Percentiles rank a stretch among this genome's conserved stretches.
Conservation (phyloP, 1,284 basidiomycete species). For the Schizopora paradoxa region DNA sequence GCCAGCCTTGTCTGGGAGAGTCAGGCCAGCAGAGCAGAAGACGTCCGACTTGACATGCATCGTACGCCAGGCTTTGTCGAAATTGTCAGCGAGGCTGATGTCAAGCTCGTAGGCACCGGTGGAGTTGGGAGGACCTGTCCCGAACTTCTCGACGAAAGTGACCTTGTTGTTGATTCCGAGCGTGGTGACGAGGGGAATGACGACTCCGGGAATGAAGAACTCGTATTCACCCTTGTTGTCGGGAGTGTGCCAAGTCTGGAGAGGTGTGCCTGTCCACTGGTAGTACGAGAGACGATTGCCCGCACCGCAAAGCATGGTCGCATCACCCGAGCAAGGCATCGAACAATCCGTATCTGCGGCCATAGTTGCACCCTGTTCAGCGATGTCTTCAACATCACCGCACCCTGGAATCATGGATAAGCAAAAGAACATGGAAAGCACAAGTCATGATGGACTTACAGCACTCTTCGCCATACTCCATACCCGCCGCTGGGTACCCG, state of each 20-base stretch:
- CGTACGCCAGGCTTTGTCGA: constrained; percentile 55
- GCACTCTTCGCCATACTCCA: constrained; percentile 40
- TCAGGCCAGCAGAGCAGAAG: constrained; percentile 68
- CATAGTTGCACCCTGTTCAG: constrained; percentile 34
- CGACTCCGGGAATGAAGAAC: constrained; percentile 58
- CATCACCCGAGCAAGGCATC: constrained; percentile 61
- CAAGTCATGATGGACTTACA: constrained; percentile 8
- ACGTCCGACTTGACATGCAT: constrained; percentile 73
- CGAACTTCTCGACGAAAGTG: constrained; percentile 65
- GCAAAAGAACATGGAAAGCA: background rate
- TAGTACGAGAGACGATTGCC: constrained; percentile 42
- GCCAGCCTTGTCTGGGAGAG: constrained; percentile 66
- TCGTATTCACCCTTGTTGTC: constrained; percentile 60
- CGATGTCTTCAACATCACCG: constrained; percentile 55
- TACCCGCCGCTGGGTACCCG: constrained; percentile 60
- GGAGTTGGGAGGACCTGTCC: constrained; percentile 53
- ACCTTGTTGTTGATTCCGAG: constrained; percentile 75
- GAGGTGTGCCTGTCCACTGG: constrained; percentile 50
- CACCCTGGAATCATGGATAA: constrained; percentile 50
- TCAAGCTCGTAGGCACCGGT: constrained; percentile 77
- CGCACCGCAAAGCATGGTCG: constrained; percentile 58
- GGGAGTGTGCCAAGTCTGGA: constrained; percentile 61
- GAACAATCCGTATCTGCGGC: constrained; percentile 49
- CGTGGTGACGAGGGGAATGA: constrained; percentile 67
- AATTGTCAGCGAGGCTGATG: constrained; percentile 48